Evolutionary conservation across 805 yeast genomes (phyloP).

Genomic region (Candida takata): DNA sequence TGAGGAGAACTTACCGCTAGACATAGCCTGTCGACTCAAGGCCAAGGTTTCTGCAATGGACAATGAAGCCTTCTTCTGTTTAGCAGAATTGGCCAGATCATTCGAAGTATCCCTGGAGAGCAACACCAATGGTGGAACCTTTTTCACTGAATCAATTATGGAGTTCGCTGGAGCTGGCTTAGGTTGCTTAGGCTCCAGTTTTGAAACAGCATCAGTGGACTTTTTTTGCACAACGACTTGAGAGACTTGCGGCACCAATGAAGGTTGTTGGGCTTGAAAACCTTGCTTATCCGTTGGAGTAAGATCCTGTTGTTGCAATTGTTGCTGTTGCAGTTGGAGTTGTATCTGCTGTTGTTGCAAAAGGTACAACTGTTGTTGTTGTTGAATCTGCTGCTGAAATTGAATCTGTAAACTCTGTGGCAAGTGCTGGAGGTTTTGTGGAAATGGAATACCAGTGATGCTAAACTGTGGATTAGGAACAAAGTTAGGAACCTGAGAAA

Average conservation of each 20-base stretch:
- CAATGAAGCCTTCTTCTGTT: conserved; percentile 26
- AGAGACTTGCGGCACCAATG: not conserved
- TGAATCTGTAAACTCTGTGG: conserved; percentile 19
- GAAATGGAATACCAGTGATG: conserved; percentile 16
- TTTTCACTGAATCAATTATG: conserved; percentile 18
- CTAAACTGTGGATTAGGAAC: conserved; percentile 14
- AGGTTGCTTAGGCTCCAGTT: conserved; percentile 13
- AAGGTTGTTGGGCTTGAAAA: conserved; percentile 1
- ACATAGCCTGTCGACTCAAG: conserved; percentile 41
- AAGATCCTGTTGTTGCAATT: conserved; percentile 1
- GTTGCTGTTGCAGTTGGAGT: conserved; percentile 5
- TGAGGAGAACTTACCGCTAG: conserved; percentile 24
- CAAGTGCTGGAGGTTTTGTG: conserved; percentile 18
- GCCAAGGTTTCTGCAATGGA: conserved; percentile 60
- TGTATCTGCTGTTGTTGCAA: conserved; percentile 9
- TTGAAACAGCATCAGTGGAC: conserved; percentile 1
- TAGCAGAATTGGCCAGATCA: conserved; percentile 19
- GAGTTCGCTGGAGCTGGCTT: conserved; percentile 19
- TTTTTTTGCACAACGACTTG: not conserved
- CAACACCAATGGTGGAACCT: conserved; percentile 16
- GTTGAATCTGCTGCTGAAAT: conserved; percentile 20
- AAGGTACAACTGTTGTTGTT: conserved; percentile 12
- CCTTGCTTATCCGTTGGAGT: not conserved
- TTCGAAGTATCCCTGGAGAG: conserved; percentile 22
- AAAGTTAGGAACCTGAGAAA: conserved; percentile 20